A percentile compares a stretch with the other conserved stretches of the same genome.
Evolutionary conservation across 2,329 filamentous ascomycete species (phyloP).

Genomic region (Amylocarpus encephaloides): DNA sequence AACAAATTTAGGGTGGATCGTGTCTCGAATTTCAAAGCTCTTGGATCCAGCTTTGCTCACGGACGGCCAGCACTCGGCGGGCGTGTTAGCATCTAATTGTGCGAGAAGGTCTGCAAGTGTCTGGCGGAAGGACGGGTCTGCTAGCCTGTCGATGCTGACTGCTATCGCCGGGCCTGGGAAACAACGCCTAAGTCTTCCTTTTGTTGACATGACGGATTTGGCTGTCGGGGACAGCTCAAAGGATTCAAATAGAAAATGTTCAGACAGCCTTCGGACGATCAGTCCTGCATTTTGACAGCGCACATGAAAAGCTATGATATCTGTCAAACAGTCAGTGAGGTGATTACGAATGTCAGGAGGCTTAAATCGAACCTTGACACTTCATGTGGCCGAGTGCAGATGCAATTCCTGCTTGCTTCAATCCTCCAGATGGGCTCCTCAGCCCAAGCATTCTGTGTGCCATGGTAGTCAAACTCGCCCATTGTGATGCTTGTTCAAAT

Average conservation of each 20-base stretch:
- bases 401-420: not conserved
- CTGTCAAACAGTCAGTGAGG: not conserved
- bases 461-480: not conserved
- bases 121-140: conserved; percentile 12
- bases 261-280: conserved; percentile 31
- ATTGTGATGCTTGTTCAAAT: not conserved
- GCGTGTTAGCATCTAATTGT: conserved; percentile 5
- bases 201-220: conserved; percentile 32
- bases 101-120: conserved; percentile 8
- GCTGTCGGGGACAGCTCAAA: conserved; percentile 43
- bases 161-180: conserved; percentile 39
- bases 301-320: conserved; percentile 33
- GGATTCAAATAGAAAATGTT: conserved; percentile 31
- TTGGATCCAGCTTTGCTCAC: not conserved
- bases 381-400: not conserved
- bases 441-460: not conserved
- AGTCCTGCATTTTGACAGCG: conserved; percentile 42
- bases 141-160: conserved; percentile 24
- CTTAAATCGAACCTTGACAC: not conserved
- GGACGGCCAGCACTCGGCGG: not conserved
- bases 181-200: conserved; percentile 36
- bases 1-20: conserved; percentile 42
- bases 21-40: conserved; percentile 41
- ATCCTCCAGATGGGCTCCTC: not conserved
- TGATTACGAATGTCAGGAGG: not conserved